Percentiles rank a stretch among this genome's conserved stretches.
phyloP scores from a whole-genome alignment of 176 grass and related monocot species.

The Chrysopogon serrulatus region DNA sequence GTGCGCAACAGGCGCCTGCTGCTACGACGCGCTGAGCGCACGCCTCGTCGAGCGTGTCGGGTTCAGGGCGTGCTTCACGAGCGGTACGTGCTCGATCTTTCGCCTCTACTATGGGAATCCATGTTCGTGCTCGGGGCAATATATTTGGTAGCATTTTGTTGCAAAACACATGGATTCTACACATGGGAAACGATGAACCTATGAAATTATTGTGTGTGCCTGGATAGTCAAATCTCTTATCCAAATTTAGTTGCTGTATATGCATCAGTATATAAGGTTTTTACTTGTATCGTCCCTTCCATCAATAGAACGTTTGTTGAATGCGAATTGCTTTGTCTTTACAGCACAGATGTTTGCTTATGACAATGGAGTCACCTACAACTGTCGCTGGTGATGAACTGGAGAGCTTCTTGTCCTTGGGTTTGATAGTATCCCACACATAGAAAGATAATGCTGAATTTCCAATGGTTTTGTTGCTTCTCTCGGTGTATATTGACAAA shows the following conservation, averaged over 20 bases:
- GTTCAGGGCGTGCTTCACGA: too few relatives aligned
- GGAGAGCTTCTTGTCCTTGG: constrained; percentile 58
- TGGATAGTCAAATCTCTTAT: neutral
- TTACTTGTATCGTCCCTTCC: neutral
- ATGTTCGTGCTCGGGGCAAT: neutral
- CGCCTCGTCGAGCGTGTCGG: too few relatives aligned
- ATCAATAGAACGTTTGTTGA: neutral
- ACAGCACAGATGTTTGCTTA: constrained; percentile 30
- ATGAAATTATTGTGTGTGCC: neutral
- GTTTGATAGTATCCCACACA: constrained; percentile 45
- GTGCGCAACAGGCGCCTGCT: too few relatives aligned
- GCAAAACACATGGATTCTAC: neutral
- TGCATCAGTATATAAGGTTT: neutral
- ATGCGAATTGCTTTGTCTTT: constrained; percentile 17
- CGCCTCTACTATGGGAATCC: too few relatives aligned
- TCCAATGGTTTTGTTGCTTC: constrained; percentile 68
- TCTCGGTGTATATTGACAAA: constrained; percentile 53
- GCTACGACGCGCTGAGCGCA: too few relatives aligned
- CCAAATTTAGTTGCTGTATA: neutral
- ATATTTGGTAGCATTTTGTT: neutral
- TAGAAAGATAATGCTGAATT: constrained; percentile 38
- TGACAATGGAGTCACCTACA: constrained; percentile 37
- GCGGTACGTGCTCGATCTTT: too few relatives aligned
- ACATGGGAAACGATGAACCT: neutral
- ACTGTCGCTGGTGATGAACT: constrained; percentile 17